These are phyloP conservation scores for Nemania sp. DNA, from an alignment of 2,329 filamentous ascomycete species.

Conservation along the genomic window DNA sequence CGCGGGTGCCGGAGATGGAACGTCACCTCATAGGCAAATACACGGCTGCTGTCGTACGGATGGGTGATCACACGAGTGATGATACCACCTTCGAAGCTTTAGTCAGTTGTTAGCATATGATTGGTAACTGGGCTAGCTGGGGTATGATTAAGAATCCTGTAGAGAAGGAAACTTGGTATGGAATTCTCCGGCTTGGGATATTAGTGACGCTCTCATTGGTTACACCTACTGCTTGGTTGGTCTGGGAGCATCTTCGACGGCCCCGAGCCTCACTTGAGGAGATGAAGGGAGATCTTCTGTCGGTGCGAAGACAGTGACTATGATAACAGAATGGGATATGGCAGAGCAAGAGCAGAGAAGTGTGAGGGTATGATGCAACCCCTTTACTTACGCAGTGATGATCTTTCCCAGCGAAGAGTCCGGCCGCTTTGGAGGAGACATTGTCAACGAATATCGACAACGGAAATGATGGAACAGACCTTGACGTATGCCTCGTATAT, in stretches of 20 bases:
- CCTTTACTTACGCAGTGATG: conserved; percentile 27
- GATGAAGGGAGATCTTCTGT: too few relatives aligned
- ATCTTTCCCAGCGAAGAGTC: conserved; percentile 25
- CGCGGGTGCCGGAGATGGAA: conserved; percentile 34
- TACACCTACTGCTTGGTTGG: too few relatives aligned
- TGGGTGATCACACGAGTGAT: conserved; percentile 31
- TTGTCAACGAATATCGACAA: background rate
- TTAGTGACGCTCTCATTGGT: too few relatives aligned
- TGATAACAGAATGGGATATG: background rate
- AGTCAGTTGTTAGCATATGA: background rate
- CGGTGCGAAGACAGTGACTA: too few relatives aligned
- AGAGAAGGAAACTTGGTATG: background rate
- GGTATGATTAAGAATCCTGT: background rate
- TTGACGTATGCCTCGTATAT: background rate
- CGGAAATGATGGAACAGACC: background rate
- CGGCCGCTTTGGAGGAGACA: conserved; percentile 13
- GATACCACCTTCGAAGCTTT: conserved; percentile 37
- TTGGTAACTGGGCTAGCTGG: background rate
- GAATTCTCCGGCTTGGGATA: background rate
- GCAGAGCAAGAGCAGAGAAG: background rate
- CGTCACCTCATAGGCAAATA: conserved; percentile 36
- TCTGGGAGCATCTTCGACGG: too few relatives aligned
- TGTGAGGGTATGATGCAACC: background rate
- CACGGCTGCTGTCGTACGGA: conserved; percentile 28
- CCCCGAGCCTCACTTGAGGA: too few relatives aligned